Percentiles rank a stretch among this genome's conserved stretches.
Conservation (phyloP, 2,329 filamentous ascomycete genomes). For the Sphaerulina musiva region DNA sequence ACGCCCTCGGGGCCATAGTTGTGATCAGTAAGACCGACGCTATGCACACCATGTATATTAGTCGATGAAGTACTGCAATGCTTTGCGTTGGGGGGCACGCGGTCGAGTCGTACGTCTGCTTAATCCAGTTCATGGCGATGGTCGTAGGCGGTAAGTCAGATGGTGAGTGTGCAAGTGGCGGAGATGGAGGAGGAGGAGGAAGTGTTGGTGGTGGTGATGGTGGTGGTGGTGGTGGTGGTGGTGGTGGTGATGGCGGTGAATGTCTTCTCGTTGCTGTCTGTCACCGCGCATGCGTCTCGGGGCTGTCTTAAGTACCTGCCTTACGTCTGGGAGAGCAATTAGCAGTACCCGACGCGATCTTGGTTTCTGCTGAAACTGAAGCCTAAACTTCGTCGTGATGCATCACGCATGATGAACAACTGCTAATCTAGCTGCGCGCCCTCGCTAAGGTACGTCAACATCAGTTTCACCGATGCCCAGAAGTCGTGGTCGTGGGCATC, state of each 20-base stretch:
- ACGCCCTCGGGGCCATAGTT: conserved; percentile 88
- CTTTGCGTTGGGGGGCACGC: conserved; percentile 12
- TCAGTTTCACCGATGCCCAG: too few species aligned
- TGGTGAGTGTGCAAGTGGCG: neutral
- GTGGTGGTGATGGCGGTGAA: too few species aligned
- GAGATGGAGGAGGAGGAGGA: neutral
- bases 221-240: too few species aligned
- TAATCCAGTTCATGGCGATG: conserved; percentile 88
- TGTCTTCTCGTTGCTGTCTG: too few species aligned
- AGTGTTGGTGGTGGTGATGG: neutral
- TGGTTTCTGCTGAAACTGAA: conserved; percentile 1
- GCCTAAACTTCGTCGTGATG: conserved; percentile 1
- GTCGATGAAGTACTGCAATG: conserved; percentile 17
- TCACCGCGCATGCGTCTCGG: too few species aligned
- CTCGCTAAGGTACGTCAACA: too few species aligned
- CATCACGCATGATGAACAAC: neutral
- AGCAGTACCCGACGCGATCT: neutral
- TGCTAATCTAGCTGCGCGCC: too few species aligned
- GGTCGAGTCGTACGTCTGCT: conserved; percentile 65
- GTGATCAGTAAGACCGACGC: conserved; percentile 82
- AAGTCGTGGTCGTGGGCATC: too few species aligned
- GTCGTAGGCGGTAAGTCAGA: neutral
- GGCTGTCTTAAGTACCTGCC: too few species aligned
- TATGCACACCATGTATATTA: conserved; percentile 13
- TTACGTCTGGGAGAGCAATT: too few species aligned